Base-by-base conservation (phyloP, 2,329 filamentous ascomycete genomes). In the Epichloe gansuensis region DNA sequence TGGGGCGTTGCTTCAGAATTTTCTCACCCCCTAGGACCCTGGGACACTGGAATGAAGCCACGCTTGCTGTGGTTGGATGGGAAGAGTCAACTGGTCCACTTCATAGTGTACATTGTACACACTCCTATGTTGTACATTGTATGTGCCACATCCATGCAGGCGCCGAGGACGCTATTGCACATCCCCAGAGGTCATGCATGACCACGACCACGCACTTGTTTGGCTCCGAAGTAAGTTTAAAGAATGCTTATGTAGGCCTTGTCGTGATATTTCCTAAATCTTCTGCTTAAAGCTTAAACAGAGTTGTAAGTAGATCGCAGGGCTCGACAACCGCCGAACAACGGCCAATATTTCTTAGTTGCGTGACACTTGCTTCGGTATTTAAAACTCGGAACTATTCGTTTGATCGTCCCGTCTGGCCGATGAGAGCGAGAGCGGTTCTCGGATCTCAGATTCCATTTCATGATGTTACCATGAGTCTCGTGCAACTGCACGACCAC, bases 1-100 rank as follows among this genome's bases (percentile, higher is more conserved):
- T 73, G 72, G 69, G 63, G 70, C 70, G 71, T 53, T 73, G 71
- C 73, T 66, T 74, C 71, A 73, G 70, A 71, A 67, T 64, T 62
- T 66, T 58, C 63, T 67, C 61, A 58, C 45, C 34, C 31, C 15
- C 17, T 39, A 12, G 36, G 36, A 38, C 36, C 13, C 36, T 31
- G 27, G 27, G 27, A 63, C 56, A 60, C 62, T 61, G 59, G 59
- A 61, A 64, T 66, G 68, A 71, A 62, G 60, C 60, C 56, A 59
- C 56, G 55, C 60, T 61, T 56, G 47, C 53, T 59, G 54, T 60
- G 53, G 56, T 55, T 58, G 53, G 54, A 48, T 34, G 36, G 44
- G 15, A 34, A 53, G 44, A 56, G 55, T 50, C 49, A 45, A 44
- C 21, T 36, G 48, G 44, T 57, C 60, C 38, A 60, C 58, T 60